A percentile compares a stretch with the other conserved stretches of the same genome.
phyloP scores from a whole-genome alignment of 768 basidiomycete genomes.

The Stropharia rugosoannulata region DNA sequence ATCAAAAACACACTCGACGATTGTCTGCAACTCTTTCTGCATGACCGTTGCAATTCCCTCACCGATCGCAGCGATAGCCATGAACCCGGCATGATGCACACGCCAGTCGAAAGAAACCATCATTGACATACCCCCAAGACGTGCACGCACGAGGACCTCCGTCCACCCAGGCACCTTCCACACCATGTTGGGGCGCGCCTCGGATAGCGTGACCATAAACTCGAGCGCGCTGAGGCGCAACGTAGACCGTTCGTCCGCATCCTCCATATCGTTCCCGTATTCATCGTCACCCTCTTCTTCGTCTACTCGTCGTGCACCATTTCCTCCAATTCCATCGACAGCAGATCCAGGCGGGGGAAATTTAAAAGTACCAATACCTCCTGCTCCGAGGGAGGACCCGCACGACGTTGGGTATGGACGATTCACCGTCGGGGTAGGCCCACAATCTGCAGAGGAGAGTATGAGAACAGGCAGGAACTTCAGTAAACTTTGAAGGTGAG shows the following conservation, averaged over 20 bases:
- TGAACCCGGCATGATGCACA: constrained; percentile 79
- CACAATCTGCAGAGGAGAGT: constrained; percentile 53
- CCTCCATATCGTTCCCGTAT: constrained; percentile 26
- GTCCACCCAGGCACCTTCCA: constrained; percentile 71
- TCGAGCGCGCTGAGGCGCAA: constrained; percentile 76
- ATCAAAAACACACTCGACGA: constrained; percentile 62
- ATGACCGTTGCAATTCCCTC: constrained; percentile 84
- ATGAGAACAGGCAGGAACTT: constrained; percentile 71
- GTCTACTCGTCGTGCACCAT: constrained; percentile 26
- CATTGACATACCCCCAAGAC: constrained; percentile 85
- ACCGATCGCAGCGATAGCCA: constrained; percentile 83
- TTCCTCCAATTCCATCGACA: too few species aligned
- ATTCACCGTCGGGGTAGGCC: constrained; percentile 49
- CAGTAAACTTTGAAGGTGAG: constrained; percentile 67
- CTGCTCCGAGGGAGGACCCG: background rate
- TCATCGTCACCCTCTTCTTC: constrained; percentile 22
- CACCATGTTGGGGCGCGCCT: constrained; percentile 71
- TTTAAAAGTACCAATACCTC: constrained; percentile 37
- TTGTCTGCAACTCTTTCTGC: constrained; percentile 78
- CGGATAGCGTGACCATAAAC: constrained; percentile 77
- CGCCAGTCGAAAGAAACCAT: constrained; percentile 83
- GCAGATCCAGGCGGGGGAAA: constrained; percentile 29
- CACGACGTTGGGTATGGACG: constrained; percentile 38
- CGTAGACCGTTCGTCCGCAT: constrained; percentile 62
- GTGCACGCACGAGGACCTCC: constrained; percentile 66